Evolutionary conservation across 176 grass and related monocot species (phyloP).

Genomic region (Eragrostis curvula): DNA sequence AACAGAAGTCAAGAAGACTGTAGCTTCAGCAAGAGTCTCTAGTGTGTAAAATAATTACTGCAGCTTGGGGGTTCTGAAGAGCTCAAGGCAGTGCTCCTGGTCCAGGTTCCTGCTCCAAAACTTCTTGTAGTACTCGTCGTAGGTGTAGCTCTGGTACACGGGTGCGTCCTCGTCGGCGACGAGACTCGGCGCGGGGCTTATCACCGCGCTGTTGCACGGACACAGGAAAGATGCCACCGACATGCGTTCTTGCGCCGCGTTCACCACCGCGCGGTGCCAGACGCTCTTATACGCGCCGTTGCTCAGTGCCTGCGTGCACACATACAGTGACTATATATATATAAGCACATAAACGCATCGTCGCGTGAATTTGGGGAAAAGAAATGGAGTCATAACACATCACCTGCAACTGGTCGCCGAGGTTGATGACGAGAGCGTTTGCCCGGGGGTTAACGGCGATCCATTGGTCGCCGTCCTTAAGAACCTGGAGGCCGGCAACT

Average conservation of each 20-base stretch:
- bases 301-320: slow-evolving; percentile 53
- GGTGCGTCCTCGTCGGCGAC: slow-evolving; percentile 13
- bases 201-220: slow-evolving; percentile 68
- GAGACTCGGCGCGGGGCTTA: slow-evolving; percentile 59
- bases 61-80: slow-evolving; percentile 47
- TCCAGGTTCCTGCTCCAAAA: slow-evolving; percentile 83
- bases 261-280: slow-evolving; percentile 87
- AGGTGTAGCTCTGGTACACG: slow-evolving; percentile 64
- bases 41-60: neutral
- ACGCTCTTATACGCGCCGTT: slow-evolving; percentile 88
- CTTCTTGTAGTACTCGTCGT: slow-evolving; percentile 77
- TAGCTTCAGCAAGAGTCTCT: neutral
- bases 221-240: slow-evolving; percentile 95
- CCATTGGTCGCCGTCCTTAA: slow-evolving; percentile 60
- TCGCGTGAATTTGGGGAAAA: neutral
- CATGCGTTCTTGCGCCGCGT: slow-evolving; percentile 56
- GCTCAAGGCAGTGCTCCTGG: slow-evolving; percentile 75
- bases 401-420: slow-evolving; percentile 86
- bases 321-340: neutral
- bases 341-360: neutral
- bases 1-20: neutral
- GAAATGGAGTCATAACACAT: neutral
- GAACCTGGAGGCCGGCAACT: slow-evolving; percentile 72
- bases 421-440: slow-evolving; percentile 62
- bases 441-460: slow-evolving; percentile 55